These are phyloP conservation scores for Coprinopsis strossmayeri DNA, from an alignment of 768 basidiomycete genomes.

Conservation along the genomic window DNA sequence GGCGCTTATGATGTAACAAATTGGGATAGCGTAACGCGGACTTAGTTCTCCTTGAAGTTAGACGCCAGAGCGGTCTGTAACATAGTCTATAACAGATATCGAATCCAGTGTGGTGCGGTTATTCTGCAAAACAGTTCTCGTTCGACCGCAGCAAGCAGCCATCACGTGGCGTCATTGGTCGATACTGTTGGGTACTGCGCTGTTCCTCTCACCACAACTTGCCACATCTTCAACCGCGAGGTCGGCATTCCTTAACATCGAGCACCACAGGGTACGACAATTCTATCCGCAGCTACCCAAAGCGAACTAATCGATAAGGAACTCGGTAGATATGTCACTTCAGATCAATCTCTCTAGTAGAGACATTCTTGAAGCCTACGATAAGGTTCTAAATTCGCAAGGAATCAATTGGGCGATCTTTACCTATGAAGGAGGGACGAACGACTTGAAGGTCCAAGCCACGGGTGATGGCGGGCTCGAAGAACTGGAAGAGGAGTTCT, in stretches of 20 bases:
- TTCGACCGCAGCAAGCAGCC: no score
- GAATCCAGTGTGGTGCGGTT: no score
- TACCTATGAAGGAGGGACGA: conserved; percentile 75
- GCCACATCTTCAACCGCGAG: neutral
- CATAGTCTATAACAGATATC: no score
- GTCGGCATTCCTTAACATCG: no score
- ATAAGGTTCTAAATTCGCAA: conserved; percentile 60
- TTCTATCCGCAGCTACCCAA: neutral
- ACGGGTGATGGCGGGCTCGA: conserved; percentile 86
- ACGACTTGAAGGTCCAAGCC: conserved; percentile 82
- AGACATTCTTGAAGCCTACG: conserved; percentile 69
- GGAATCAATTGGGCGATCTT: conserved; percentile 75
- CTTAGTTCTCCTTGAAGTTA: no score
- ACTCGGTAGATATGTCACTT: conserved; percentile 51
- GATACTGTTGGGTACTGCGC: neutral
- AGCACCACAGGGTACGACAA: neutral
- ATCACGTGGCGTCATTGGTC: neutral
- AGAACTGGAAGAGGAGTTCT: conserved; percentile 91
- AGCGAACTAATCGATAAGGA: neutral
- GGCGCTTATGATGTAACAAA: neutral
- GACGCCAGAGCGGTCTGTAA: no score
- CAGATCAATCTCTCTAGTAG: conserved; percentile 72
- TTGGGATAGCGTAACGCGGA: no score
- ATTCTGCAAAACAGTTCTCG: no score
- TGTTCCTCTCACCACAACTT: neutral